Base-by-base conservation (phyloP, 306 rosid genomes). In the Cyclanthera cordifolia region DNA sequence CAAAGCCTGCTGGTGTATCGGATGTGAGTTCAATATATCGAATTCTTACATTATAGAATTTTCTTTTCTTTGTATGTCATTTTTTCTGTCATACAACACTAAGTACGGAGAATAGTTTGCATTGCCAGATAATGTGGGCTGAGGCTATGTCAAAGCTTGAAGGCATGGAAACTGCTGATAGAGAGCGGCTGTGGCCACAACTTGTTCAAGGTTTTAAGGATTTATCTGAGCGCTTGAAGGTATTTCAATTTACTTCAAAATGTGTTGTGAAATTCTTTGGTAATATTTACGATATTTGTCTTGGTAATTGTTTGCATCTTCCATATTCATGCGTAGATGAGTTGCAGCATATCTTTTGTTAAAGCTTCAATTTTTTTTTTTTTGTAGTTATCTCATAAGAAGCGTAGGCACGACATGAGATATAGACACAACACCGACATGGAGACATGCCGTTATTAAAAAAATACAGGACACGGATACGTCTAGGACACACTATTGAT, bases 81-180 rank as follows among this genome's bases (percentile, higher is more conserved):
- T 15, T 24, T 28, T 46, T 30, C 6, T 43, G 37, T 6, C 20
- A 41, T 76, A 46, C 34, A 17, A 71, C 53, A 72, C 90, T 86
- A 75, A 87, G 57, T 81, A 9, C 69, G 74, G 79, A 73, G 78
- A 81, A 75, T 86, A 83, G 94, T 88, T 94, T 86, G 61, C 73
- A 46, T 83, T 85, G 81, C 69, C 82, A 94, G 99, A 90, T 90
- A 73, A 90, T 94, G 97, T 94, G 99, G 99, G 99, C 97, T n/a
- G 99, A 94, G 86, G 99, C 99, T 20, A 85, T 86, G 97, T 90
- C 86, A 47, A 94, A 94, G 83, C 95, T 90, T 53, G 99, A 94
- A 78, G 99, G 96, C 47, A 83, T 94, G 94, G 95, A 86, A 77
- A 88, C 90, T 75, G 80, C 88, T 13, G 95, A 94, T 58, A 75